Base-by-base conservation (phyloP, 202 grass and related monocot species). In the Bolboschoenoplectus hybrid region DNA sequence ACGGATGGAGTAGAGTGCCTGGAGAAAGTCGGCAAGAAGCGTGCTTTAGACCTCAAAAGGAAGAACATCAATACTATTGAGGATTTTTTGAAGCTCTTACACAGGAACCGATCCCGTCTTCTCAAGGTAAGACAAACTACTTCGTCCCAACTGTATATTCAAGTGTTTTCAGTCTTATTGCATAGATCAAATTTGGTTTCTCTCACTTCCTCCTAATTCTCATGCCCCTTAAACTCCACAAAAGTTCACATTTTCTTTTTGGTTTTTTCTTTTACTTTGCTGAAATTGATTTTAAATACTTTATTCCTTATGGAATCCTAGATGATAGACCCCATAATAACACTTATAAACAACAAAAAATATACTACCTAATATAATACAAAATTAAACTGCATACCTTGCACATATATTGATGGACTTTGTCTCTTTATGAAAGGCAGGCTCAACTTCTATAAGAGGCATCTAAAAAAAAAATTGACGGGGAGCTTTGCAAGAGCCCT, bases 111-210 rank as follows among this genome's bases (percentile, higher is more conserved):
- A 63, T 7, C 79, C 35, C 6, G 17, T 5, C 79, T 81, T 64
- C 79, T 64, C 60, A 41, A 81, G 56, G 79, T 81, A 9, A 81
- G 35, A 76, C 46, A 72, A 19, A 44, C 16, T 72, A 72, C 41
- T 47, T 72, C 19, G 47, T 72, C 7, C 17, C 43, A 46, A 72
- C 17, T 72, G 14, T 67, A 67, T 39, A 26, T 67, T 67, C 34
- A 67, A 46, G 43, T 47, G 41, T 1, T 14, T 39, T 16, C 39
- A 5, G 13, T 26, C 61, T 17, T 61, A 61, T 35, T 46, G 2
- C 68, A 72, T 19, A 47, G 26, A 47, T 20, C 0, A 6, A n/a
- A 72, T 19, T n/a, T 46, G 41, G 16, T 4, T 72, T 46, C 6
- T 71, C 20, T 46, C 10, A 45, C 8, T 20, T 39, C 13, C 20